Conservation (phyloP, 345 rosid species). For the Populus simonii region DNA sequence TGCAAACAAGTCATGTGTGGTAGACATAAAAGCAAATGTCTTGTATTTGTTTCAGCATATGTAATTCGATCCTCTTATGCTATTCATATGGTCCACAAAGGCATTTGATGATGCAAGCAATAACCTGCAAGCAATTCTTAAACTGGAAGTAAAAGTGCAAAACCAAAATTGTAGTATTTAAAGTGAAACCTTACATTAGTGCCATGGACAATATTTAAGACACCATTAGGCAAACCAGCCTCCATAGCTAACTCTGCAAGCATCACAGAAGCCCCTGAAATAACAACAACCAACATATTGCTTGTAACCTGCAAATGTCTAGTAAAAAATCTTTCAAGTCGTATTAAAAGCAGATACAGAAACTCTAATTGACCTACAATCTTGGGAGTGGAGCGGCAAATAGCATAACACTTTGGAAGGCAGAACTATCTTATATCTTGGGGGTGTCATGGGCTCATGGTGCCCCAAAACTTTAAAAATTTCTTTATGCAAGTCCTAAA, state of each 20-base stretch:
- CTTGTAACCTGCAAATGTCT: background rate
- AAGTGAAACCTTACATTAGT: conserved; percentile 30
- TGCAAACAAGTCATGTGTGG: too few species aligned
- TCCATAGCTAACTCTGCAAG: conserved; percentile 53
- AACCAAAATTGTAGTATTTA: background rate
- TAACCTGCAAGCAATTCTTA: background rate
- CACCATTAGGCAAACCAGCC: conserved; percentile 56
- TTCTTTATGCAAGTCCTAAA: too few species aligned
- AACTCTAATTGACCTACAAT: background rate
- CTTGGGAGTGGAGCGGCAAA: background rate
- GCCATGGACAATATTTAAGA: conserved; percentile 52
- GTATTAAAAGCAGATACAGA: background rate
- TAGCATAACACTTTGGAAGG: background rate
- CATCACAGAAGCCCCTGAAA: conserved; percentile 43
- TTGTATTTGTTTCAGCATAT: too few species aligned
- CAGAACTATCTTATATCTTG: too few species aligned
- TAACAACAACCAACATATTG: conserved; percentile 6
- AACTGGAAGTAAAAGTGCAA: background rate
- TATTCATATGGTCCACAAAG: background rate
- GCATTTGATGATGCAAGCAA: background rate
- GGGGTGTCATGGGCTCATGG: too few species aligned
- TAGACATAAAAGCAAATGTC: background rate
- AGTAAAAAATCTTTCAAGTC: background rate
- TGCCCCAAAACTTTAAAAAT: too few species aligned
- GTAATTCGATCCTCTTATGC: too few species aligned